These are phyloP conservation scores for Populus alba DNA, from an alignment of 345 rosid species.

Conservation along the genomic window DNA sequence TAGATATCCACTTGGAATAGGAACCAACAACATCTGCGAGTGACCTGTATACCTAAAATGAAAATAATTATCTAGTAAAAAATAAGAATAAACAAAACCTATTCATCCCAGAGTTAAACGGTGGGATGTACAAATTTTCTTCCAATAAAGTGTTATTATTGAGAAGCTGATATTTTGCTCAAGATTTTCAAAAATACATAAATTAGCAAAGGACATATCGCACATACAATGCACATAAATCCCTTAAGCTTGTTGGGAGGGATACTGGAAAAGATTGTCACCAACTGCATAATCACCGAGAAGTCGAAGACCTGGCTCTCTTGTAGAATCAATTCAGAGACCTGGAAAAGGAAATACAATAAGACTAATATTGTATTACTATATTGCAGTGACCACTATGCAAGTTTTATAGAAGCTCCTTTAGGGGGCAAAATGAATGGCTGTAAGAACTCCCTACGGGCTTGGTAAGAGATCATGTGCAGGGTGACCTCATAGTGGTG, in stretches of 20 bases:
- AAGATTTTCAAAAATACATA: conserved; percentile 5
- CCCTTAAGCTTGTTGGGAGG: conserved; percentile 65
- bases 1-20: conserved; percentile 83
- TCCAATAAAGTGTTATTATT: background rate
- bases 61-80: conserved; percentile 16
- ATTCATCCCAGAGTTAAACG: background rate
- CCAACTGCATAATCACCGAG: conserved; percentile 76
- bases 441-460: background rate
- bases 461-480: background rate
- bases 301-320: conserved; percentile 66
- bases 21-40: conserved; percentile 93
- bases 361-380: background rate
- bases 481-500: background rate
- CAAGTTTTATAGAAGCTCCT: background rate
- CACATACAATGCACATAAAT: conserved; percentile 78
- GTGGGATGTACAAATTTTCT: background rate
- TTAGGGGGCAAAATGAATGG: background rate
- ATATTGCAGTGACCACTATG: conserved; percentile 4
- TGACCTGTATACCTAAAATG: conserved; percentile 80
- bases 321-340: conserved; percentile 76
- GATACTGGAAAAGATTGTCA: conserved; percentile 58
- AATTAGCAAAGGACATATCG: conserved; percentile 16
- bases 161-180: background rate
- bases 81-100: background rate
- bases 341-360: conserved; percentile 43